Conservation (phyloP, 306 rosid genomes). For the Casuarina cunninghamiana region DNA sequence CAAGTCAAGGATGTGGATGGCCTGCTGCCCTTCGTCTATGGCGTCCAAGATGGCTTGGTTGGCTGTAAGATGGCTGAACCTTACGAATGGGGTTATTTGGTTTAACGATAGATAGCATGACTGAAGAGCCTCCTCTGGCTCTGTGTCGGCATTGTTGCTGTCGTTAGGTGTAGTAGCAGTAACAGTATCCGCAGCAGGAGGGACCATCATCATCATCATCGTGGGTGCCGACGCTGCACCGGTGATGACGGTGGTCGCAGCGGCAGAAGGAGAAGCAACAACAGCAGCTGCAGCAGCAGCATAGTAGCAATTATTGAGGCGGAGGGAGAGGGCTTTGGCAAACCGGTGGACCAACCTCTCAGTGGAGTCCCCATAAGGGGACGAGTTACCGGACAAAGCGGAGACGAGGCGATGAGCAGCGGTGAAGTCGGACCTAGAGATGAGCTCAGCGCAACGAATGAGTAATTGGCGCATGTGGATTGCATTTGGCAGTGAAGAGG, state of each 20-base stretch:
- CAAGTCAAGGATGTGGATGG: constrained; percentile 53
- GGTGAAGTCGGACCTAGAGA: constrained; percentile 41
- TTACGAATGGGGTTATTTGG: constrained; percentile 52
- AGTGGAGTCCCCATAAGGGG: constrained; percentile 46
- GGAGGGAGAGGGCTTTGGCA: constrained; percentile 40
- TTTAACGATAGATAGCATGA: constrained; percentile 51
- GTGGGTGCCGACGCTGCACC: not conserved
- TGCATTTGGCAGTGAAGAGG: constrained; percentile 10
- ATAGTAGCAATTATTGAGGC: constrained; percentile 17
- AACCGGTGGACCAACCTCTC: constrained; percentile 47
- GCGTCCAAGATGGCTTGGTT: constrained; percentile 60
- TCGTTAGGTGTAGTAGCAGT: not conserved
- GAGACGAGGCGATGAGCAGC: constrained; percentile 46
- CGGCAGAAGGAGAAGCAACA: not conserved
- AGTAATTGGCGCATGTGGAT: constrained; percentile 43
- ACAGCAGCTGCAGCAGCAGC: not conserved
- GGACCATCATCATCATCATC: not conserved
- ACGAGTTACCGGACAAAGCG: constrained; percentile 36
- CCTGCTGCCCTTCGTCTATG: constrained; percentile 32
- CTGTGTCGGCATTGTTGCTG: not conserved
- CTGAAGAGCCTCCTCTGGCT: constrained; percentile 21
- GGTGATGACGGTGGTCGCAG: constrained; percentile 1
- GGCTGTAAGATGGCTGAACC: constrained; percentile 55
- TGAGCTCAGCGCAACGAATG: constrained; percentile 44
- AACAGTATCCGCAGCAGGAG: not conserved